Evolutionary conservation across 805 yeast species (phyloP).

Genomic region (Starmera caribaea): DNA sequence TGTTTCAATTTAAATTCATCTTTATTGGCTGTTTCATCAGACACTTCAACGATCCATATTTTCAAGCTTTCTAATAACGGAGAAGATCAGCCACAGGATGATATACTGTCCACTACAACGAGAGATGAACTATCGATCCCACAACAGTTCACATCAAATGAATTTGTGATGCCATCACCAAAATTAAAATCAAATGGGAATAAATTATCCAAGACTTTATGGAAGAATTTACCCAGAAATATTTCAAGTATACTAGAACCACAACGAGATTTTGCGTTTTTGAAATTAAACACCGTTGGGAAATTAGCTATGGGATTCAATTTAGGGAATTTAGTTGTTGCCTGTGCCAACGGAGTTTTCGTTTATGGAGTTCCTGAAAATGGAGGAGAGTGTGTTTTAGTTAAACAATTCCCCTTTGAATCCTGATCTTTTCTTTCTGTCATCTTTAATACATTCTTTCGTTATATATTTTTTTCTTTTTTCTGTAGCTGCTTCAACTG

Average conservation of each 20-base stretch:
- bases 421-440: too few relatives aligned
- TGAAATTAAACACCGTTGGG: conserved; percentile 26
- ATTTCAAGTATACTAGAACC: conserved; percentile 51
- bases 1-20: conserved; percentile 40
- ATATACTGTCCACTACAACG: background rate
- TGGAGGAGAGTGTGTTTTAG: conserved; percentile 58
- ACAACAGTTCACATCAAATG: conserved; percentile 1
- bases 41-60: conserved; percentile 58
- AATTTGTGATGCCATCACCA: conserved; percentile 2
- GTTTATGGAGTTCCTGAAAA: conserved; percentile 48
- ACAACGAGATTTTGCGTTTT: conserved; percentile 52
- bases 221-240: conserved; percentile 18
- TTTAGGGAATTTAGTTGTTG: conserved; percentile 32
- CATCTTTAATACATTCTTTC: too few relatives aligned
- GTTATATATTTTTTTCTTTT: too few relatives aligned
- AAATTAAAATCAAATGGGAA: conserved; percentile 18
- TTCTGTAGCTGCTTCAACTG: too few relatives aligned
- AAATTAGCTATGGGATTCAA: conserved; percentile 20
- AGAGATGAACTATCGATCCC: conserved; percentile 10
- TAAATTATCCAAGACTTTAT: conserved; percentile 1
- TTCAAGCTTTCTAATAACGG: conserved; percentile 30
- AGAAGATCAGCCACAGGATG: background rate
- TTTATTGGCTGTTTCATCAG: conserved; percentile 46
- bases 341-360: conserved; percentile 43
- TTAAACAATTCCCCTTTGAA: conserved; percentile 35